phyloP scores from a whole-genome alignment of 495 filamentous ascomycete genomes.

The Xylaria palmicola region DNA sequence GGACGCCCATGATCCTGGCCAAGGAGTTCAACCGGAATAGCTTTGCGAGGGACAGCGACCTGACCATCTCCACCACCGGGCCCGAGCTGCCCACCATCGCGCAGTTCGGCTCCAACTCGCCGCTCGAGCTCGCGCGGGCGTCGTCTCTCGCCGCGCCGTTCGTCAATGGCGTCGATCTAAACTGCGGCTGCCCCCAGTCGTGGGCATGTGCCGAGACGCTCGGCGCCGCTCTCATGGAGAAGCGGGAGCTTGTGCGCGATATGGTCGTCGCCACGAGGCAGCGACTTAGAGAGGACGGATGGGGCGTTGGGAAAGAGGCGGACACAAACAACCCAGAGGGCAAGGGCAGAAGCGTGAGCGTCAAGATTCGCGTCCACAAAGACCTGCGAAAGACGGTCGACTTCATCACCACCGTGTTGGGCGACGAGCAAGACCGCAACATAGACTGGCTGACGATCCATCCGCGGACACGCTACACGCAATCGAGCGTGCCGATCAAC shows the following conservation, averaged over 20 bases:
- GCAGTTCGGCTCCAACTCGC: constrained; percentile 59
- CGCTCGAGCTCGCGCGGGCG: constrained; percentile 58
- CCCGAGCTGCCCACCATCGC: constrained; percentile 55
- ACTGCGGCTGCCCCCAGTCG: constrained; percentile 68
- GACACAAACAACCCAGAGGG: constrained; percentile 33
- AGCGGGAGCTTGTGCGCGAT: constrained; percentile 56
- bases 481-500: constrained; percentile 56
- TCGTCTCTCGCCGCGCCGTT: constrained; percentile 59
- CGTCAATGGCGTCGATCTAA: constrained; percentile 62
- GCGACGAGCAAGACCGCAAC: constrained; percentile 41
- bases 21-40: constrained; percentile 65
- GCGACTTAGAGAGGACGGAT: constrained; percentile 44
- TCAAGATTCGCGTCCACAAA: constrained; percentile 65
- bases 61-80: constrained; percentile 23
- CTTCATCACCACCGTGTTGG: constrained; percentile 50
- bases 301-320: constrained; percentile 39
- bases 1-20: constrained; percentile 70
- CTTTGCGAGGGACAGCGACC: constrained; percentile 59
- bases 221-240: constrained; percentile 62
- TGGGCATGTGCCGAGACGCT: constrained; percentile 65
- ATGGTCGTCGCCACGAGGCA: constrained; percentile 55
- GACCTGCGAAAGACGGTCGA: constrained; percentile 54
- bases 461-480: constrained; percentile 55
- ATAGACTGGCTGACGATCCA: constrained; percentile 66
- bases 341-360: constrained; percentile 50